Conservation (phyloP, 768 basidiomycete genomes). For the Sporobolomyces pararoseus region DNA sequence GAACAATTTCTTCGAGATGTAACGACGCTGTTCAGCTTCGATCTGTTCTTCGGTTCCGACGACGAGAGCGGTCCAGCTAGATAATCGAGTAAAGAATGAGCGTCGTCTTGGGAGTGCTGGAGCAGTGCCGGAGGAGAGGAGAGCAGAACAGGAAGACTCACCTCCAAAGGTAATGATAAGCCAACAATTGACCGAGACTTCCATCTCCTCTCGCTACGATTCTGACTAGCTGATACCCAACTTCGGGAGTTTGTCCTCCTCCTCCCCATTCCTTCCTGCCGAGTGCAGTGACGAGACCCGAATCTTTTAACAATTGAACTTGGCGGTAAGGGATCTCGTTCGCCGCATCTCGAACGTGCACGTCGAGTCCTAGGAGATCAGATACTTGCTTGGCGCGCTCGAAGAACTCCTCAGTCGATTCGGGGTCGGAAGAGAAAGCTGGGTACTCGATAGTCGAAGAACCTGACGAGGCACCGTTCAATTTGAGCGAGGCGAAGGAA, state of each 20-base stretch:
- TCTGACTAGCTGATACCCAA: slow-evolving; percentile 5
- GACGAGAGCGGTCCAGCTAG: slow-evolving; percentile 2
- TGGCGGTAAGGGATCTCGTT: slow-evolving; percentile 15
- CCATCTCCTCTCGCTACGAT: slow-evolving; percentile 15
- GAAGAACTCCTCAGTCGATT: neutral
- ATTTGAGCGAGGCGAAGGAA: slow-evolving; percentile 9
- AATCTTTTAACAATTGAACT: slow-evolving; percentile 21
- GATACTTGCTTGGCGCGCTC: slow-evolving; percentile 4
- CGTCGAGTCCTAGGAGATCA: slow-evolving; percentile 12
- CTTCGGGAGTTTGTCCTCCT: slow-evolving; percentile 1
- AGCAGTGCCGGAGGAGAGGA: neutral
- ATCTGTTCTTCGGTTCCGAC: slow-evolving; percentile 13
- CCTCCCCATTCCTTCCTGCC: slow-evolving; percentile 5
- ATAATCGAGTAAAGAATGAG: no score
- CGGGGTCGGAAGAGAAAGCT: neutral
- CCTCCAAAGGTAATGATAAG: slow-evolving; percentile 20
- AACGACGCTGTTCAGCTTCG: neutral
- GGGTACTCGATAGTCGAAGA: neutral
- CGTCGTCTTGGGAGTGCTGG: no score
- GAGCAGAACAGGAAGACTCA: neutral
- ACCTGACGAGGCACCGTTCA: neutral
- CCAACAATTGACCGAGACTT: slow-evolving; percentile 7
- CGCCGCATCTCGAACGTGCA: neutral
- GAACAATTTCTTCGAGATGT: slow-evolving; percentile 9
- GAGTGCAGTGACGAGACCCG: slow-evolving; percentile 16